These are phyloP conservation scores for Polyplosphaeria fusca DNA, from an alignment of 495 filamentous ascomycete species.

Conservation along the genomic window DNA sequence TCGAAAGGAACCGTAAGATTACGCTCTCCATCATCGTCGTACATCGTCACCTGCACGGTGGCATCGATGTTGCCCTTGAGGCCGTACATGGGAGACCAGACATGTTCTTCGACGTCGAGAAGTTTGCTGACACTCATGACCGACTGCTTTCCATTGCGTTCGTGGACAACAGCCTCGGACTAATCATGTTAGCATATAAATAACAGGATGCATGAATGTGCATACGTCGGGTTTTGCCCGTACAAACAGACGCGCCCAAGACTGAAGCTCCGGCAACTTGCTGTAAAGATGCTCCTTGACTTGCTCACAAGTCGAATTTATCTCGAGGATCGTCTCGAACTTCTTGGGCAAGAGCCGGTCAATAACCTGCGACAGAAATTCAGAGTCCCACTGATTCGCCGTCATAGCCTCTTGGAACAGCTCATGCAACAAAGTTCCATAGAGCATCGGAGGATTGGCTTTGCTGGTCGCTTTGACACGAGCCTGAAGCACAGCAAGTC, in stretches of 20 bases:
- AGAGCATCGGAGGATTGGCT: constrained; percentile 72
- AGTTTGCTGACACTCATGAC: constrained; percentile 86
- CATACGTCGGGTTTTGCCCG: constrained; percentile 65
- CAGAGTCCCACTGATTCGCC: constrained; percentile 74
- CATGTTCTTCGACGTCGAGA: constrained; percentile 92
- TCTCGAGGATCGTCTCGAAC: constrained; percentile 80
- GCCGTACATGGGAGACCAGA: constrained; percentile 96
- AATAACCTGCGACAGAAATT: constrained; percentile 62
- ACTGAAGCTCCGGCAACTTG: constrained; percentile 71
- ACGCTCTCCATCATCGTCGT: constrained; percentile 58
- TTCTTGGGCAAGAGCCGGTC: constrained; percentile 63
- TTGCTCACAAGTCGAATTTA: constrained; percentile 67
- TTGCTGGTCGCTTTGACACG: constrained; percentile 83
- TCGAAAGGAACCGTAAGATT: constrained; percentile 87
- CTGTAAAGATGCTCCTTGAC: constrained; percentile 73
- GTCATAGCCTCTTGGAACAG: constrained; percentile 87
- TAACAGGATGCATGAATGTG: neutral
- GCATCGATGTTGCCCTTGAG: constrained; percentile 97
- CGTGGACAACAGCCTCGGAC: constrained; percentile 70
- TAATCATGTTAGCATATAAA: constrained; percentile 36
- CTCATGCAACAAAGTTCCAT: constrained; percentile 89
- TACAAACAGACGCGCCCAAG: constrained; percentile 82
- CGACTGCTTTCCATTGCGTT: constrained; percentile 67
- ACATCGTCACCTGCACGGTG: constrained; percentile 86
- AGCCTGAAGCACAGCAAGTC: constrained; percentile 88